These are phyloP conservation scores for Drosera spatulata DNA, from an alignment of 179 eudicot species.

Conservation along the genomic window DNA sequence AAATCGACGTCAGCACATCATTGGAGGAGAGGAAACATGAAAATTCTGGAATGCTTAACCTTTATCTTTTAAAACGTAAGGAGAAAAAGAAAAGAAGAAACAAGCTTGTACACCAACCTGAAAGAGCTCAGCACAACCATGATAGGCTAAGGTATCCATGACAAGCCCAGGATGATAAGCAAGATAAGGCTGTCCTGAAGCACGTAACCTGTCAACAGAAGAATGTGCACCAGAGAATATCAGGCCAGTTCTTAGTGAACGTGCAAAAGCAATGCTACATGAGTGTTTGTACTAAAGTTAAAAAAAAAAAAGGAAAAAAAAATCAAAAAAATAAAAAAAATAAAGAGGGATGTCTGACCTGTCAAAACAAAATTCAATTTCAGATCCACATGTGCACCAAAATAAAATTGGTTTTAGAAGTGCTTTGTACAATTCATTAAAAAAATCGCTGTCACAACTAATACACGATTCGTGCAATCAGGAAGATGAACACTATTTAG, in stretches of 20 bases:
- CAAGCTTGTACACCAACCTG: slow-evolving; percentile 36
- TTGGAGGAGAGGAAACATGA: too few relatives aligned
- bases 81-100: neutral
- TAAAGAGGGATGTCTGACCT: too few relatives aligned
- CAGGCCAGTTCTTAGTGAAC: neutral
- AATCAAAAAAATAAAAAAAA: too few relatives aligned
- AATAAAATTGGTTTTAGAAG: neutral
- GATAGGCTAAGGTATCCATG: slow-evolving; percentile 78
- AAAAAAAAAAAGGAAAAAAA: too few relatives aligned
- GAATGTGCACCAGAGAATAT: slow-evolving; percentile 1
- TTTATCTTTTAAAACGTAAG: slow-evolving; percentile 1
- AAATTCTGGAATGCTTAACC: neutral
- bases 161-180: slow-evolving; percentile 89
- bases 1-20: neutral
- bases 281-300: too few relatives aligned
- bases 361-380: too few relatives aligned
- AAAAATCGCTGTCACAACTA: too few relatives aligned
- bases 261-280: too few relatives aligned
- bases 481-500: too few relatives aligned
- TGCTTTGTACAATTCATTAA: too few relatives aligned
- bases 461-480: too few relatives aligned
- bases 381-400: too few relatives aligned
- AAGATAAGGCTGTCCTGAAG: slow-evolving; percentile 78
- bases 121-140: slow-evolving; percentile 96
- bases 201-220: slow-evolving; percentile 49